phyloP scores from a whole-genome alignment of 2,329 filamentous ascomycete genomes.

The Sclerotinia glacialis region DNA sequence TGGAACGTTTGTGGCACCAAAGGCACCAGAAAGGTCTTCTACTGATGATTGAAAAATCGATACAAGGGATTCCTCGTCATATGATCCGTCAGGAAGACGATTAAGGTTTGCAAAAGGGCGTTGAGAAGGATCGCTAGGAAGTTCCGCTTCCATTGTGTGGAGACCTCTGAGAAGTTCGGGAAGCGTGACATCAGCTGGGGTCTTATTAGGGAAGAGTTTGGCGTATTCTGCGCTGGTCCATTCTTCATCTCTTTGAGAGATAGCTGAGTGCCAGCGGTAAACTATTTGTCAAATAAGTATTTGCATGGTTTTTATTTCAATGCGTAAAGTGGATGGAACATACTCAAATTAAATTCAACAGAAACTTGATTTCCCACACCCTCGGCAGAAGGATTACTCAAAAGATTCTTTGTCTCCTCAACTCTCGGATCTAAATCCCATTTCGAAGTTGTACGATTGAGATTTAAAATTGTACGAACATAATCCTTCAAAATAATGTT shows the following conservation, averaged over 20 bases:
- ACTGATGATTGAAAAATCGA: slow-evolving; percentile 58
- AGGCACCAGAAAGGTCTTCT: slow-evolving; percentile 50
- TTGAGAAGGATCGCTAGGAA: slow-evolving; percentile 65
- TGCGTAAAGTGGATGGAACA: not conserved
- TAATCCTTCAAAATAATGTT: slow-evolving; percentile 77
- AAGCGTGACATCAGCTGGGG: slow-evolving; percentile 49
- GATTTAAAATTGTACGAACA: slow-evolving; percentile 57
- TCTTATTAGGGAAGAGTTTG: slow-evolving; percentile 57
- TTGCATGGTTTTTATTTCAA: not conserved
- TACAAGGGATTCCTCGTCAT: slow-evolving; percentile 74
- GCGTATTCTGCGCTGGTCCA: slow-evolving; percentile 56
- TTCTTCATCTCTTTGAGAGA: slow-evolving; percentile 68
- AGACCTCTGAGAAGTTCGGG: slow-evolving; percentile 62
- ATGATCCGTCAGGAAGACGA: slow-evolving; percentile 64
- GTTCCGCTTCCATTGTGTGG: slow-evolving; percentile 57
- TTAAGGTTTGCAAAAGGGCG: slow-evolving; percentile 66
- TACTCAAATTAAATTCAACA: slow-evolving; percentile 75
- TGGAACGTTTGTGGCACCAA: slow-evolving; percentile 50
- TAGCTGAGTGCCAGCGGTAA: slow-evolving; percentile 81
- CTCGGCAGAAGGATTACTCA: slow-evolving; percentile 37
- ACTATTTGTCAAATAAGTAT: slow-evolving; percentile 1
- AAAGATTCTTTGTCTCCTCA: slow-evolving; percentile 54
- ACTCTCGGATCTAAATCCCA: slow-evolving; percentile 68
- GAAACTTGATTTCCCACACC: slow-evolving; percentile 80
- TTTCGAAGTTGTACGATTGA: slow-evolving; percentile 21